Conservation (phyloP, 257 asterid genomes). For the Solanum gandarillasii region DNA sequence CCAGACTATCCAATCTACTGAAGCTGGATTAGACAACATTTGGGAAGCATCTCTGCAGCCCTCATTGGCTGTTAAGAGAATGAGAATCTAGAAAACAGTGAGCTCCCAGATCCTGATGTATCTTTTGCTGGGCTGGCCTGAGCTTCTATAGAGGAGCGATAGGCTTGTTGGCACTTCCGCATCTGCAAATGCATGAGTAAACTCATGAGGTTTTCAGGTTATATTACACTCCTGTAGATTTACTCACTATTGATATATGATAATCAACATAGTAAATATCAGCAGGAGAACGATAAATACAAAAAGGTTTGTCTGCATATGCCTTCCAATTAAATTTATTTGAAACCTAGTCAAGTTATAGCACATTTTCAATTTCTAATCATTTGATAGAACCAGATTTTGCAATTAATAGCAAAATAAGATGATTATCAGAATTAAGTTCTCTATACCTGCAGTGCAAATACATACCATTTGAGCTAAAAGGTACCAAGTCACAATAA, state of each 20-base stretch:
- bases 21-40: not conserved
- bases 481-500: not conserved
- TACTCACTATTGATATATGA: not conserved
- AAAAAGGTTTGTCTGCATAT: not conserved
- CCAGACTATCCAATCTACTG: not conserved
- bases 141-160: constrained; percentile 39
- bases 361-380: not conserved
- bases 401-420: not conserved
- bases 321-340: not conserved
- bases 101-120: constrained; percentile 41
- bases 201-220: not conserved
- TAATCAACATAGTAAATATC: not conserved
- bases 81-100: constrained; percentile 86
- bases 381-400: not conserved
- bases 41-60: not conserved
- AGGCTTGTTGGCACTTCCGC: constrained; percentile 85
- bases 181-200: constrained; percentile 27
- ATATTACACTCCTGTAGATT: not conserved
- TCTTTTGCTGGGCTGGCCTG: constrained; percentile 66
- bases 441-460: not conserved
- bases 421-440: not conserved
- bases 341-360: not conserved
- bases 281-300: not conserved
- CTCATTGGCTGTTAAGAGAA: constrained; percentile 37
- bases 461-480: not conserved